Evolutionary conservation across 1,284 basidiomycete genomes (phyloP).

Genomic region (Golubevia pallescens): DNA sequence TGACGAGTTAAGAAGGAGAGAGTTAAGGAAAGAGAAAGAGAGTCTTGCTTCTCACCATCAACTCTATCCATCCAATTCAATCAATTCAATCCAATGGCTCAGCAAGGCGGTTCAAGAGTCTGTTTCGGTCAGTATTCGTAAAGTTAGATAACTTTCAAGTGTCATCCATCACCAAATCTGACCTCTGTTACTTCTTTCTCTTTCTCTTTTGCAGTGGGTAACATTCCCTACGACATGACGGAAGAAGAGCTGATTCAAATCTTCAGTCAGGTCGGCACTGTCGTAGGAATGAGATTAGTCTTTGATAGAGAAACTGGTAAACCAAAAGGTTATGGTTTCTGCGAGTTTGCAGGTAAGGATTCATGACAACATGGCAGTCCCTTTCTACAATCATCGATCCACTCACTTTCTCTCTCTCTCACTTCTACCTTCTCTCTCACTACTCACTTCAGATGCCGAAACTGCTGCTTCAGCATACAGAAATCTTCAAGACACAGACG

Average conservation of each 20-base stretch:
- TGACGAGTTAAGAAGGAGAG: no score
- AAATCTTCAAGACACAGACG: constrained; percentile 60
- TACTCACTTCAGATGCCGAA: constrained; percentile 36
- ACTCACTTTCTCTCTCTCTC: no score
- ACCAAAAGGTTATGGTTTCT: constrained; percentile 63
- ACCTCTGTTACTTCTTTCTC: constrained; percentile 24
- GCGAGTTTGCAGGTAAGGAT: constrained; percentile 51
- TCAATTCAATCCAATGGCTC: neutral
- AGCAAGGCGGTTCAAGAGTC: neutral
- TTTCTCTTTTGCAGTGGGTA: constrained; percentile 40
- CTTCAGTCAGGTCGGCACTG: constrained; percentile 57
- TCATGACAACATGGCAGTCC: neutral
- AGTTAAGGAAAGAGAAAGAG: neutral
- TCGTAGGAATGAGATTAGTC: constrained; percentile 56
- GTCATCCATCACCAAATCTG: constrained; percentile 8
- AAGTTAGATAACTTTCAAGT: constrained; percentile 10
- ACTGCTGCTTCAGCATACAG: constrained; percentile 61
- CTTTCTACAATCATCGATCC: neutral
- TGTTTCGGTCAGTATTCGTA: neutral
- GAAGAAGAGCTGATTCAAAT: constrained; percentile 61
- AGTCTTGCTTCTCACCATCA: neutral
- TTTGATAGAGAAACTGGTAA: constrained; percentile 61
- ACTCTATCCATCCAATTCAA: no score
- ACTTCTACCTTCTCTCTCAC: neutral
- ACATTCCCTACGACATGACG: constrained; percentile 62